Base-by-base conservation (phyloP, 805 yeast genomes). In the Blastobotrys peoriensis region DNA sequence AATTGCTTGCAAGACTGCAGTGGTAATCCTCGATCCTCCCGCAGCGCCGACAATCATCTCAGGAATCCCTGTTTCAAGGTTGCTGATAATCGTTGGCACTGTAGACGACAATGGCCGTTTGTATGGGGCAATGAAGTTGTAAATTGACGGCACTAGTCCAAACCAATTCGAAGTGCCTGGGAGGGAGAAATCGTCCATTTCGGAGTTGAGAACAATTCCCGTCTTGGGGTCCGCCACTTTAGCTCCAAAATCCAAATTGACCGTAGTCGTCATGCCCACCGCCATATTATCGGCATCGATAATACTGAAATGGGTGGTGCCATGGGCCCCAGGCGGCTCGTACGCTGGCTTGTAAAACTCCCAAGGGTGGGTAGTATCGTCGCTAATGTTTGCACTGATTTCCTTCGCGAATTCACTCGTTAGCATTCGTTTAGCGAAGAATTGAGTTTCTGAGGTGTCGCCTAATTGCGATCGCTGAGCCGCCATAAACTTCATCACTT, bases 401-500 rank as follows among this genome's bases (percentile, higher is more conserved):
- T 61, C 56, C 1, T 68, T 59, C 4, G 81, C 74, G 91, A 94
- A 91, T 23, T 75, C 70, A 1, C 61, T 53, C 4, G 73, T 62
- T 10, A 76, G 57, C 36, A 79, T 74, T 40, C 74, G 68, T 0
- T 60, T 48, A 22, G 79, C 71, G 25, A 73, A 65, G 2, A 59
- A 49, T 3, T 64, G 63, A 28, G 66, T 56, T 9, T 53, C 46
- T 0, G 47, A 46, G 34, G 64, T 79, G 56, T 87, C 96, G 0
- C 98, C 98, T 20, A 91, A 70, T 53, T 86, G 75, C n/a, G 89
- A 78, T 50, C 97, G 72, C 0, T 83, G 91, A 9, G 91, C 74
- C 0, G 89, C 86, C 76, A 87, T 75, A 96, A 96, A 91, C 63
- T 91, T 91, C 95, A 91, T 86, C 2, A 84, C 67, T 64, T 91